phyloP scores from a whole-genome alignment of 2,329 filamentous ascomycete species.

The Aplosporella prunicola region DNA sequence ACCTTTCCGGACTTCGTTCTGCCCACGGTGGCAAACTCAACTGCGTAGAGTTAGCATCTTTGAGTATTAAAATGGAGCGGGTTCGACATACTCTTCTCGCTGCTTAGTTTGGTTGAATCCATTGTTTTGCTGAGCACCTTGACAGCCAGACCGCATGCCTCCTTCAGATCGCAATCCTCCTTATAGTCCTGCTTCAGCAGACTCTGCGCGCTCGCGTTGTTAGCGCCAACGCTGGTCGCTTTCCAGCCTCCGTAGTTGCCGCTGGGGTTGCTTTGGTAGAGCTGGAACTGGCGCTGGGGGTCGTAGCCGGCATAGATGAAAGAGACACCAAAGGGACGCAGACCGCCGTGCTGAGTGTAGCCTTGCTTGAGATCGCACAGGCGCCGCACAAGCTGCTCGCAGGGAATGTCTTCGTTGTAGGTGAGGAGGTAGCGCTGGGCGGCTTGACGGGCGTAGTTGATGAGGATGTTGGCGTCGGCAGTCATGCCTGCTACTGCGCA shows the following conservation, averaged over 20 bases:
- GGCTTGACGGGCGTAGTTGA: conserved; percentile 97
- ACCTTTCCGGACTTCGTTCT: conserved; percentile 92
- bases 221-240: conserved; percentile 92
- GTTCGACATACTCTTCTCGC: conserved; percentile 79
- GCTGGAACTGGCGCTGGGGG: conserved; percentile 89
- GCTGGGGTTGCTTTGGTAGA: conserved; percentile 97
- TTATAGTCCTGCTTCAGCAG: conserved; percentile 99
- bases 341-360: conserved; percentile 97
- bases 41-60: conserved; percentile 37
- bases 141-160: conserved; percentile 93
- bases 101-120: conserved; percentile 98
- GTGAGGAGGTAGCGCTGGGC: conserved; percentile 96
- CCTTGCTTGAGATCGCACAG: conserved; percentile 98
- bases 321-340: conserved; percentile 94
- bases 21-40: conserved; percentile 97
- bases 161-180: conserved; percentile 91
- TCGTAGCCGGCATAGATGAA: conserved; percentile 99
- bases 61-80: too few species aligned
- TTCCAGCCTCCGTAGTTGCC: conserved; percentile 99
- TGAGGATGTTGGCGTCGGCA: conserved; percentile 98
- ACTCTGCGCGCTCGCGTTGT: conserved; percentile 95
- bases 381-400: conserved; percentile 93
- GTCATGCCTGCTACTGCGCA: conserved; percentile 99
- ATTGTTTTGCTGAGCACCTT: conserved; percentile 99
- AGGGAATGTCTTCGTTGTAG: conserved; percentile 99